Evolutionary conservation across 495 filamentous ascomycete species (phyloP).

Genomic region (Penicillium fimorum): DNA sequence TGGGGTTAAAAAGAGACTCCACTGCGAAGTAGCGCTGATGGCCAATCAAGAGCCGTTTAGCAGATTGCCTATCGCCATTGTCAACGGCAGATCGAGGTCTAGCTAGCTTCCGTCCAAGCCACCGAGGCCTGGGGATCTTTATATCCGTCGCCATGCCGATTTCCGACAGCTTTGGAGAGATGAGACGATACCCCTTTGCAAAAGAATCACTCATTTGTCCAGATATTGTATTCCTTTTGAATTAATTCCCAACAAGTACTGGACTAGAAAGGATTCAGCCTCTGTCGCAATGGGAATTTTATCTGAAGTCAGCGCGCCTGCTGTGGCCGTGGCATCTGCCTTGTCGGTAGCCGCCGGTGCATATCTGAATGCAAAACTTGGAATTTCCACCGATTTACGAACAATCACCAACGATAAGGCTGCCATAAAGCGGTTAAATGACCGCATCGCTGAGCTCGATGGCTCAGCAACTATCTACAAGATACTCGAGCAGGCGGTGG

Average conservation of each 20-base stretch:
- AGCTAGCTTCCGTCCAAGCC: slow-evolving; percentile 31
- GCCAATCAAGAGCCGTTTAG: background rate
- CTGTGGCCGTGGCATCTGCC: slow-evolving; percentile 40
- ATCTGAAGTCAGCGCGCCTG: slow-evolving; percentile 35
- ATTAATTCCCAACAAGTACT: background rate
- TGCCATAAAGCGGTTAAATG: slow-evolving; percentile 33
- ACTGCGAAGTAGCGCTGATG: background rate
- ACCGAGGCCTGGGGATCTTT: slow-evolving; percentile 5
- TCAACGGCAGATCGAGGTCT: slow-evolving; percentile 31
- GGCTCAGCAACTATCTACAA: slow-evolving; percentile 46
- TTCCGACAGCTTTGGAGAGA: background rate
- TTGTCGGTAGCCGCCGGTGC: slow-evolving; percentile 42
- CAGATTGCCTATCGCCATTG: slow-evolving; percentile 7
- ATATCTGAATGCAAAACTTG: slow-evolving; percentile 51
- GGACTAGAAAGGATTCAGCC: background rate
- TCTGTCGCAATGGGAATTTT: slow-evolving; percentile 36
- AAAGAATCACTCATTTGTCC: background rate
- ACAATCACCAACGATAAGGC: slow-evolving; percentile 33
- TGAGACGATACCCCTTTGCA: background rate
- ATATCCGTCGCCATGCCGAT: slow-evolving; percentile 3
- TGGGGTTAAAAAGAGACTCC: background rate
- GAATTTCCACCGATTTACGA: slow-evolving; percentile 43
- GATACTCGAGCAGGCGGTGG: slow-evolving; percentile 44
- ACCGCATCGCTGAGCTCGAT: slow-evolving; percentile 42
- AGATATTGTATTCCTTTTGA: background rate